Evolutionary conservation across 805 yeast genomes (phyloP).

Genomic region (Candida chauliodis): DNA sequence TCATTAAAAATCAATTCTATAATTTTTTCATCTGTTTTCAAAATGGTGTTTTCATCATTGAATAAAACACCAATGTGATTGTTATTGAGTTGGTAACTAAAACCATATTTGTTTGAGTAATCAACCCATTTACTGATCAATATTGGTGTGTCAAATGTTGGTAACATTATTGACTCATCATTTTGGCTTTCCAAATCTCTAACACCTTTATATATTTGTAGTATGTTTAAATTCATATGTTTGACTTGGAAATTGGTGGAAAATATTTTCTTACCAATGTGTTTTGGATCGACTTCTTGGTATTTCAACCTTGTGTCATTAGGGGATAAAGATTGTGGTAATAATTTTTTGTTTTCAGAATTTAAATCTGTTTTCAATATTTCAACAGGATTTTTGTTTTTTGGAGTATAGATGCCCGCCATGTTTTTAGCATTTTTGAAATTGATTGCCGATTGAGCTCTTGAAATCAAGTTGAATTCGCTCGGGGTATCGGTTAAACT

Average conservation of each 20-base stretch:
- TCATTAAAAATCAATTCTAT: conserved; percentile 54
- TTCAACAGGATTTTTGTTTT: conserved; percentile 61
- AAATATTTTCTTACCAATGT: conserved; percentile 32
- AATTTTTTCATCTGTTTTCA: conserved; percentile 65
- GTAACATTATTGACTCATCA: conserved; percentile 35
- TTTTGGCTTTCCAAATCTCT: conserved; percentile 39
- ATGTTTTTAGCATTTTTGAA: conserved; percentile 61
- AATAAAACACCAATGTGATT: conserved; percentile 89
- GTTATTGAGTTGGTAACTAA: conserved; percentile 86
- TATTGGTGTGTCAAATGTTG: conserved; percentile 54
- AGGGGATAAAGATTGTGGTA: conserved; percentile 90
- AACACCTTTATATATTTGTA: conserved; percentile 36
- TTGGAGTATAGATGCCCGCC: conserved; percentile 58
- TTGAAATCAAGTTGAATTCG: conserved; percentile 48
- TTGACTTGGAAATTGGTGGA: conserved; percentile 29
- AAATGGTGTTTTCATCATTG: conserved; percentile 78
- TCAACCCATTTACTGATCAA: conserved; percentile 96
- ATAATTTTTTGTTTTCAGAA: conserved; percentile 61
- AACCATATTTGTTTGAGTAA: conserved; percentile 92
- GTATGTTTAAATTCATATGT: conserved; percentile 33
- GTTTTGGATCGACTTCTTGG: conserved; percentile 55
- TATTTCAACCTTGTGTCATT: conserved; percentile 87
- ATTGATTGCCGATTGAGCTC: conserved; percentile 62
- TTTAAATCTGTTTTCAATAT: conserved; percentile 66
- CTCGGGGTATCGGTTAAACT: conserved; percentile 64